phyloP scores from a whole-genome alignment of 192 early-diverging fungal species.

The Coemansia sp. region DNA sequence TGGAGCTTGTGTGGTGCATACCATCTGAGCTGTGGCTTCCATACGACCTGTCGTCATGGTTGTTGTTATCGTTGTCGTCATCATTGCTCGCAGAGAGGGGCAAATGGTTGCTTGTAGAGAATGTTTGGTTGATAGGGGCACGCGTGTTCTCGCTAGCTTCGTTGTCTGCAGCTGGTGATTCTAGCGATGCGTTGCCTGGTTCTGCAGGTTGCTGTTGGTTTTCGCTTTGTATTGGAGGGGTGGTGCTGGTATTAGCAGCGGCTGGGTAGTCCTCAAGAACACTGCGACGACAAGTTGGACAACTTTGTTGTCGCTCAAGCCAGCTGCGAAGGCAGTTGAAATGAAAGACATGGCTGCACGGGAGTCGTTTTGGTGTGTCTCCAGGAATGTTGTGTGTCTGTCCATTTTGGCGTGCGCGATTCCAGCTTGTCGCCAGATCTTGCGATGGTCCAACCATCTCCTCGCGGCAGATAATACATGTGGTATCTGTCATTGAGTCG shows the following conservation, averaged over 20 bases:
- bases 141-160: background rate
- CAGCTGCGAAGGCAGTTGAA: constrained; percentile 95
- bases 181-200: background rate
- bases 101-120: too few species aligned
- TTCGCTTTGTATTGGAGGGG: background rate
- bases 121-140: background rate
- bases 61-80: too few species aligned
- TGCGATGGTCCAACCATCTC: constrained; percentile 71
- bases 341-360: constrained; percentile 97
- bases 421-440: constrained; percentile 34
- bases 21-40: background rate
- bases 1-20: background rate
- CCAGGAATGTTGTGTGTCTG: constrained; percentile 28
- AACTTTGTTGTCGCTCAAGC: constrained; percentile 96
- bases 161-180: background rate
- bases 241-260: background rate
- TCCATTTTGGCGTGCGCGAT: constrained; percentile 21
- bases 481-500: constrained; percentile 64
- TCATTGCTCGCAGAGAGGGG: background rate
- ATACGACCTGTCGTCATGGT: background rate
- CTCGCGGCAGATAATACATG: constrained; percentile 97
- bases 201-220: constrained; percentile 9
- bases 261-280: constrained; percentile 19
- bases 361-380: constrained; percentile 88
- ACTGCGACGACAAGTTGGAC: constrained; percentile 79